Evolutionary conservation across 139 green algal genomes (phyloP), one percentile per base, ranked within the genome.

Genomic region (Nannochloris sp.): DNA sequence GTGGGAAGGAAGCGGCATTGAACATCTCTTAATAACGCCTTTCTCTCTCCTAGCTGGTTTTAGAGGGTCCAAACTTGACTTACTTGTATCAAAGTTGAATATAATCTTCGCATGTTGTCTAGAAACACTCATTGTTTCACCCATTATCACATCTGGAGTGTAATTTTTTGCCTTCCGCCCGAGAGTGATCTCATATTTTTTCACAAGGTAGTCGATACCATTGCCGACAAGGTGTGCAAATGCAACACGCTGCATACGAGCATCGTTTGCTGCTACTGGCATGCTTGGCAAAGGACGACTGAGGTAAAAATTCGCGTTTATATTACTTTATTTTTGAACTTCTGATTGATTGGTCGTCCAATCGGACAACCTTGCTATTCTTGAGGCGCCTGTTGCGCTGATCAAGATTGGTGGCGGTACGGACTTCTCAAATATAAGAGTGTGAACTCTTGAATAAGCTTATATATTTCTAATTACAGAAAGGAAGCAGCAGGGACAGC

Each of bases 211-310:
- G 38, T 94, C 79, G 2, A 88, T 33, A 1, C 85, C 71, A 8
- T 71, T 48, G 9, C 87, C 87, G 23, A 80, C 51, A 15, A 94
- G 71, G 68, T 90, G 88, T 29, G 85, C 87, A 61, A 92, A 94
- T 12, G 80, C 87, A 42, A 64, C 79, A 19, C 71, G 65, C 6
- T 46, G 6, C 45, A 87, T 54, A 2, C 81, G 60, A 0, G 75
- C 42, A 37, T 87, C 81, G 23, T 66, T 42, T 23, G 44, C 3
- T 0, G 14, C 19, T 2, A 76, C 24, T 13, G 31, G 33, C 68
- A 75, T 67, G 10, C 9, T 19, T 34, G 9, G 48, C 10, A 45
- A 19, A 19, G 9, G 12, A 12, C 9, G 12, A 36, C 12, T 34
- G 29, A 34, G 12, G 9, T 59, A 19, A 27, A 39, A 23, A 59